Evolutionary conservation across 139 green algal genomes (phyloP), one percentile per base, ranked within the genome.

Genomic region (Limnomonas spitsbergensis): DNA sequence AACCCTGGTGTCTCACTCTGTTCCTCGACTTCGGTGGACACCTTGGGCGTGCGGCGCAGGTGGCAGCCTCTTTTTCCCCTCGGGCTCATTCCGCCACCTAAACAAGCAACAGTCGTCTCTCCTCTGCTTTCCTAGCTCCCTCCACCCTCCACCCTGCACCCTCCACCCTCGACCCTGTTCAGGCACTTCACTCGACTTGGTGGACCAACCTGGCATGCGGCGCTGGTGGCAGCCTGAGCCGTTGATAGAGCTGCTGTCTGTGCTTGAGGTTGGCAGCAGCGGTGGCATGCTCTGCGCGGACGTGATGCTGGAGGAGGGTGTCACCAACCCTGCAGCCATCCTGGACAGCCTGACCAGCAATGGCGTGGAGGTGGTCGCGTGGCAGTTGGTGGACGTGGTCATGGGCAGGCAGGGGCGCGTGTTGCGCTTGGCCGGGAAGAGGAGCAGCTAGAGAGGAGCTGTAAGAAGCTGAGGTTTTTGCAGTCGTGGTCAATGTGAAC

Each of bases 281-380:
- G 20, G 47, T 27, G 35, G 73, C n/a, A 35, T 26, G 47, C 47
- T 78, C 38, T 78, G 73, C 42, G 73, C 47, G 2, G 73, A 78
- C 35, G 73, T 78, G 20, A 31, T 3, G 69, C 38, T 76, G 7
- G 4, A 38, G 69, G 39, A 29, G 3, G 14, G 39, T 68, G 3
- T 29, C 40, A 68, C 52, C 73, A 78, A 78, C 73, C 73, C 73
- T 1, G 73, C 73, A 4, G 47, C 73, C 4, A 69, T 78, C 34
- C 40, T 78, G 35, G 61, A 78, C 34, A 67, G 40, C 52, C 38
- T 78, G 38, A 31, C 40, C 27, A 39, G 40, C 2, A 35, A 29
- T 3, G 73, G 73, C 20, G 4, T 78, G 34, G 69, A 40, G 24
- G 73, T 78, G 39, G 40, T 53, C 3, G 68, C 68, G 34, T 74